These are phyloP conservation scores for Coprinellus micaceus DNA, from an alignment of 768 basidiomycete species.

Conservation along the genomic window DNA sequence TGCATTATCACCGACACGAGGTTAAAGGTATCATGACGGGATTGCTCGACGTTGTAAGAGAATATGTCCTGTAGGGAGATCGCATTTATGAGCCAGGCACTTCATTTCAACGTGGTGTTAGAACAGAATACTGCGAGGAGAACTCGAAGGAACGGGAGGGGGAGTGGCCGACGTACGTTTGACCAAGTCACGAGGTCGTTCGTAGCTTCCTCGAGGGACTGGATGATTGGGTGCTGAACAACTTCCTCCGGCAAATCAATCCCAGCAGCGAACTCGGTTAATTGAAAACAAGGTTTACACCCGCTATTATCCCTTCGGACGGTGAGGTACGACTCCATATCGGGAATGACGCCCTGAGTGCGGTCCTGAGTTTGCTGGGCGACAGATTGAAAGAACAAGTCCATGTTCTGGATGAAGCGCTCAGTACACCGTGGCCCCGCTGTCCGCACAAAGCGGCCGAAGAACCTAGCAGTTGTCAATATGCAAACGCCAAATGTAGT, in stretches of 20 bases:
- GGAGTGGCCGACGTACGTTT: constrained; percentile 46
- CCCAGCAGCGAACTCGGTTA: constrained; percentile 69
- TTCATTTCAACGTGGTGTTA: neutral
- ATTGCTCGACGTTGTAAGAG: constrained; percentile 73
- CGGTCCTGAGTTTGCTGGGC: constrained; percentile 59
- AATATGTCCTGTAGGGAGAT: constrained; percentile 54
- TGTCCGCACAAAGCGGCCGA: constrained; percentile 54
- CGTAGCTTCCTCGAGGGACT: constrained; percentile 60
- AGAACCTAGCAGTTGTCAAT: constrained; percentile 44
- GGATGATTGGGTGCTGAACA: constrained; percentile 59
- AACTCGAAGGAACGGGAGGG: constrained; percentile 6
- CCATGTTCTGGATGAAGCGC: constrained; percentile 68
- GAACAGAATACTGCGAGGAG: neutral
- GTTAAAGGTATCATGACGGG: constrained; percentile 66
- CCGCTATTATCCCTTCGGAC: constrained; percentile 51
- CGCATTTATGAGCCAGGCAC: neutral
- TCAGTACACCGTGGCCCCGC: constrained; percentile 54
- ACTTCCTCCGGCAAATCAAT: constrained; percentile 71
- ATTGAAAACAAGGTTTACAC: constrained; percentile 72
- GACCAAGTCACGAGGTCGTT: constrained; percentile 83
- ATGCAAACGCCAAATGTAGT: neutral
- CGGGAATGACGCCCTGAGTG: constrained; percentile 48
- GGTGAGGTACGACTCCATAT: constrained; percentile 69
- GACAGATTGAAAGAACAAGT: constrained; percentile 66
- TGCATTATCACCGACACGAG: constrained; percentile 67